Percentiles rank a stretch among this genome's conserved stretches.
Evolutionary conservation across 805 yeast genomes (phyloP).

Genomic region (Yarrowia keelungensis): DNA sequence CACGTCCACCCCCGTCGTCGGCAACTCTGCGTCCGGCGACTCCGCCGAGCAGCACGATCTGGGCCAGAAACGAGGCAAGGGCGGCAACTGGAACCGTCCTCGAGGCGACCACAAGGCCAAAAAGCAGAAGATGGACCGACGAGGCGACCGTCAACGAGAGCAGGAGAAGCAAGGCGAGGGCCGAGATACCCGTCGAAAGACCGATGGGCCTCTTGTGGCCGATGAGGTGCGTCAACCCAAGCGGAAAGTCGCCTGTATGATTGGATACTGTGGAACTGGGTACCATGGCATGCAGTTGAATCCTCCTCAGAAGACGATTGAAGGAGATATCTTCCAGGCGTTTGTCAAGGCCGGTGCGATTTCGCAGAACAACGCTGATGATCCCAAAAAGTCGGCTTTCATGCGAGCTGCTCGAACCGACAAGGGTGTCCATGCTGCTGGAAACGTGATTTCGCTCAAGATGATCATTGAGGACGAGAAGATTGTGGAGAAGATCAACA

Average conservation of each 20-base stretch:
- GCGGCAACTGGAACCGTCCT: constrained; percentile 27
- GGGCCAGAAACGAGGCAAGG: constrained; percentile 32
- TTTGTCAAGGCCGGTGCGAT: constrained; percentile 87
- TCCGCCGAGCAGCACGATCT: constrained; percentile 12
- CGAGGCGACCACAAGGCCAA: constrained; percentile 26
- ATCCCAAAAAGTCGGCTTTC: constrained; percentile 84
- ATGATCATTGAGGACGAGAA: constrained; percentile 83
- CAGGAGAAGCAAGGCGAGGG: constrained; percentile 29
- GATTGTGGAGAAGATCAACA: constrained; percentile 74
- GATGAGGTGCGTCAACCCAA: constrained; percentile 58
- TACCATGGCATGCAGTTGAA: constrained; percentile 96
- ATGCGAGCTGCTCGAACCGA: constrained; percentile 73
- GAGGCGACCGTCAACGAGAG: constrained; percentile 15
- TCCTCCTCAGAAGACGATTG: constrained; percentile 88
- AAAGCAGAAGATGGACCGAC: constrained; percentile 30
- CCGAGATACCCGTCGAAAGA: constrained; percentile 27
- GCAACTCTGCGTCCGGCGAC: constrained; percentile 15
- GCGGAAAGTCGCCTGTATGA: constrained; percentile 84
- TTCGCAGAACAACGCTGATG: constrained; percentile 83
- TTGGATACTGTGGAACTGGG: constrained; percentile 96
- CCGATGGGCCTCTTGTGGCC: constrained; percentile 11
- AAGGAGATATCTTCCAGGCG: constrained; percentile 85
- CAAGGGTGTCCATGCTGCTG: constrained; percentile 98
- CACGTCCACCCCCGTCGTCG: neutral
- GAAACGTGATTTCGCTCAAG: constrained; percentile 85